Evolutionary conservation across 2,329 filamentous ascomycete genomes (phyloP).

Genomic region (Pestalotiopsis sp.): DNA sequence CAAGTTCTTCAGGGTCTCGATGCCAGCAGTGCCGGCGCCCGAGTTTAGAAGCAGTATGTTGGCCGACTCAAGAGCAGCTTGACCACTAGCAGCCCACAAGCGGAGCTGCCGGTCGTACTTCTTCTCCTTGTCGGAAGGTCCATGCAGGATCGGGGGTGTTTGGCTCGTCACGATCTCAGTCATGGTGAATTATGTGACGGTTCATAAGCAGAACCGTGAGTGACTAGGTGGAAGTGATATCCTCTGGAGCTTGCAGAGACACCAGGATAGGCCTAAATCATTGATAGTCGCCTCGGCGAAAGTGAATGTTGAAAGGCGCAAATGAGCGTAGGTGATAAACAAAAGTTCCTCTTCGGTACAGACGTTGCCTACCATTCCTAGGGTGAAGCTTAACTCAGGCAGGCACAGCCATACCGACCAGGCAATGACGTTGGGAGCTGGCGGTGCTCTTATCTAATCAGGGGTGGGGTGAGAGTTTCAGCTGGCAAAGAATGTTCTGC

Average conservation of each 20-base stretch:
- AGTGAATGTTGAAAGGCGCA: neutral
- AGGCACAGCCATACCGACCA: neutral
- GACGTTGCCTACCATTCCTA: neutral
- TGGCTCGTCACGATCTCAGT: conserved; percentile 48
- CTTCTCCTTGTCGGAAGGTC: conserved; percentile 64
- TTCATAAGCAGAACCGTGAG: neutral
- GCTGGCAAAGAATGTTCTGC: neutral
- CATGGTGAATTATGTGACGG: conserved; percentile 33
- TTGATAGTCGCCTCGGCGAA: neutral
- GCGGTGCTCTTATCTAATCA: conserved; percentile 8
- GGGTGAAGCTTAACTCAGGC: neutral
- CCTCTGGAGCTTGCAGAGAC: neutral
- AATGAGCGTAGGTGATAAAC: neutral
- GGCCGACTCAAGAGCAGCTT: conserved; percentile 86
- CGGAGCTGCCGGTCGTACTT: conserved; percentile 96
- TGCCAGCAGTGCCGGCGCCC: conserved; percentile 81
- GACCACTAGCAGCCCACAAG: conserved; percentile 91
- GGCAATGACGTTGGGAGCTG: conserved; percentile 7
- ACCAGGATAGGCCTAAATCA: neutral
- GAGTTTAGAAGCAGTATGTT: conserved; percentile 91
- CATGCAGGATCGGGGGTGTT: conserved; percentile 51
- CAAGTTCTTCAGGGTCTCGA: conserved; percentile 96
- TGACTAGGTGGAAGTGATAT: neutral
- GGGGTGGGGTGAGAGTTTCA: neutral
- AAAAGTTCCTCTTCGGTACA: neutral